Evolutionary conservation across 148 eudicot species (phyloP), one percentile per base, ranked within the genome.

Genomic region (Spergularia bocconei): DNA sequence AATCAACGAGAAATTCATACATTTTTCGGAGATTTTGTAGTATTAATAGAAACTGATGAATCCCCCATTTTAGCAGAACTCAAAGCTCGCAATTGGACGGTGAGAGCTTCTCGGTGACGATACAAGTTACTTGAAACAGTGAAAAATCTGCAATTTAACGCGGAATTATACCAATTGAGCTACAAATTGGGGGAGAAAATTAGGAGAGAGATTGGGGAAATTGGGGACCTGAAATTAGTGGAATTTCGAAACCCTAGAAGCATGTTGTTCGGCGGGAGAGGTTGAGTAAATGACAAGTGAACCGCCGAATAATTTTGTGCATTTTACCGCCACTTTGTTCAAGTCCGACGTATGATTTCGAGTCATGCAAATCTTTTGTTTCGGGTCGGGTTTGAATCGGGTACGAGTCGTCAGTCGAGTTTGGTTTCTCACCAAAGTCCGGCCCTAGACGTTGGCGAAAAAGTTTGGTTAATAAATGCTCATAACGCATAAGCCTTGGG

Each of bases 221-320:
- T 15, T 16, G 57, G 20, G 6, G 53, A 55, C 72, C 80, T 81
- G 29, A 70, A 74, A 67, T 60, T 70, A 58, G 74, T 13, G 53
- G 70, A 72, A 75, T 41, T 77, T 44, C 57, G 85, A 79, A 86
- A 85, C 88, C 89, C 86, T 88, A 86, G 23, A 54, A 13, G 76
- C 82, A 82, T 75, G 17, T 25, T 71, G 71, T 51, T 29, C 23
- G 38, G 21, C 72, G 69, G 63, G 64, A 6, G 51, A 13, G 7
- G 67, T 51, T 62, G 50, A 23, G 25, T 23, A 23, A 23, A 23
- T 23, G 25, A 50, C 52, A 66, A 51, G 16, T n/a, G 74, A 61
- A 56, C 59, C 59, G 59, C 60, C 60, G 8, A 17, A 56, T 4
- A 13, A 17, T 6, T 20, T 10, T 1, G 11, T 63, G 67, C 19